These are phyloP conservation scores for Zizania palustris DNA, from an alignment of 202 grass and related monocot species.

Conservation along the genomic window DNA sequence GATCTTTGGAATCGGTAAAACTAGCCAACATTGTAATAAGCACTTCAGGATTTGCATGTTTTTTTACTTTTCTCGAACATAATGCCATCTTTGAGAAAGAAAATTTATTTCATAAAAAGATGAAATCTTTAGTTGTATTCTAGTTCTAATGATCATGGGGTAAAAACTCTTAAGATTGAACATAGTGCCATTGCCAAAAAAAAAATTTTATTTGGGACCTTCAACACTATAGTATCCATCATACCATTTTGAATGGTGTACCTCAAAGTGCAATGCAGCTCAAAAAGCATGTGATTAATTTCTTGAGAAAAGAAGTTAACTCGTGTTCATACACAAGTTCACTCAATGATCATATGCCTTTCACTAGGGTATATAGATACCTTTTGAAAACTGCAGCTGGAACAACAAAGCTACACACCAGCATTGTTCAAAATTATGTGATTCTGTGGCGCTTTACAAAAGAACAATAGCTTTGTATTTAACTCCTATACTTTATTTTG, in stretches of 20 bases:
- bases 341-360: not conserved
- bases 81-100: conserved; percentile 6
- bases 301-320: not conserved
- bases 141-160: not conserved
- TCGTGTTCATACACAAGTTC: not conserved
- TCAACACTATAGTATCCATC: not conserved
- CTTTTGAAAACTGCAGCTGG: not conserved
- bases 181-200: not conserved
- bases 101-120: not conserved
- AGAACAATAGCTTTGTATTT: not conserved
- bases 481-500: not conserved
- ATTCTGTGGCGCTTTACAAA: not conserved
- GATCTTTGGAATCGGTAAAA: conserved; percentile 2
- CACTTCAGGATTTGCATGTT: not conserved
- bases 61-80: not conserved
- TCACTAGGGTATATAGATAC: not conserved
- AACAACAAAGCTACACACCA: not conserved
- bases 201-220: not conserved
- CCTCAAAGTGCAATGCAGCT: not conserved
- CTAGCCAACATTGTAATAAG: not conserved
- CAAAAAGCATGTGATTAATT: not conserved
- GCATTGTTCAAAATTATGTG: not conserved
- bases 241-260: not conserved
- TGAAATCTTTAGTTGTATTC: not conserved
- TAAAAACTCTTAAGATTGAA: not conserved